Evolutionary conservation across 306 rosid genomes (phyloP), one percentile per base, ranked within the genome.

Genomic region (Glycine latifolia): DNA sequence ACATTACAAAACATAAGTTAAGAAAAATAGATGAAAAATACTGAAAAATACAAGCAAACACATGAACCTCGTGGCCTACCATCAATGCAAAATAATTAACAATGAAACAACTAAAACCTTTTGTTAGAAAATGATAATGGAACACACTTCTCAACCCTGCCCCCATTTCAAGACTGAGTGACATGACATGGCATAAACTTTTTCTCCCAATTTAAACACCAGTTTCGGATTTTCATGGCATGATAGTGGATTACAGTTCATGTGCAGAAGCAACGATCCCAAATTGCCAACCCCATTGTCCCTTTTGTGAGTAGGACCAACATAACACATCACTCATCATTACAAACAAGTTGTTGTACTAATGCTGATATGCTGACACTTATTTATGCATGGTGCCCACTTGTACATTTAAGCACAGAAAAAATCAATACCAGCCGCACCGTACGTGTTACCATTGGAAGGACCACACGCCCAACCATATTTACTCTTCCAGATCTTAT

Each of bases 401-500:
- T 82, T 76, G 81, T 62, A 37, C 54, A 59, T 70, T 73, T 75
- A 65, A 52, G 47, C 71, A 56, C 59, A 39, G 2, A 63, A 75
- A 66, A 39, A 12, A 41, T 17, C 66, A 71, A 35, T 0, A 43
- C 79, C 20, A 39, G 67, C 84, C 49, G 20, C 66, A 9, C 58
- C 46, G 20, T 49, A 70, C 75, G 55, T 6, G 20, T 12, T 48
- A 3, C 12, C 31, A 5, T 3, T 16, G 3, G 11, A 62, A 62
- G 37, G 47, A 2, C 59, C 37, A 3, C 71, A 13, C 69, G 11
- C 1, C 4, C 44, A 76, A 12, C 8, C 48, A 15, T 15, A 44
- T 5, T 10, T 61, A 3, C 10, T 66, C 4, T 35, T 10, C 12
- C 14, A 41, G 0, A 61, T 7, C 2, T 26, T 5, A 62, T 5